A percentile compares a stretch with the other conserved stretches of the same genome.
These are phyloP conservation scores for Syzygium aqueum DNA, from an alignment of 345 rosid species.

Conservation along the genomic window DNA sequence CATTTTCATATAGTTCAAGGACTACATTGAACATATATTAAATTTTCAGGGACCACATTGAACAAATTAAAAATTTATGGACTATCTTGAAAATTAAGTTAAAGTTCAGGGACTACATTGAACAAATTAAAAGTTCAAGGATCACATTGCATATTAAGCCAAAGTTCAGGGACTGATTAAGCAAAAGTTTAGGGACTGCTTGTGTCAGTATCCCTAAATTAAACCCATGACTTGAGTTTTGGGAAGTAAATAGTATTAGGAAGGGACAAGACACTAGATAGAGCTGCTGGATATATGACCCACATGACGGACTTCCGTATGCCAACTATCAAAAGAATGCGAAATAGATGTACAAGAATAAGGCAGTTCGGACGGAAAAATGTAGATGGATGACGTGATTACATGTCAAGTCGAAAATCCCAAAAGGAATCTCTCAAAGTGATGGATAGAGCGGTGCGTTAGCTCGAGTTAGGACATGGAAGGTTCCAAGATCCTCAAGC, in stretches of 20 bases:
- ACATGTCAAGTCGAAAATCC: neutral
- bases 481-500: neutral
- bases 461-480: neutral
- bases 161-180: no score
- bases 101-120: no score
- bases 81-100: no score
- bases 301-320: neutral
- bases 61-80: no score
- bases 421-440: neutral
- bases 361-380: neutral
- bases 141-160: no score
- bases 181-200: no score
- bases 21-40: no score
- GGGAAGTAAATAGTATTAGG: no score
- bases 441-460: neutral
- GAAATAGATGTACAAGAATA: neutral
- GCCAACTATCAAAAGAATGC: neutral
- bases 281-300: neutral
- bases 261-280: no score
- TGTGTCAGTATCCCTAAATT: neutral
- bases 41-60: no score
- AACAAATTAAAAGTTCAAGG: no score
- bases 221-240: neutral
- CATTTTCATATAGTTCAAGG: no score
- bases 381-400: neutral